Evolutionary conservation across 441 rosid species (phyloP).

Genomic region (Brassica balearica): DNA sequence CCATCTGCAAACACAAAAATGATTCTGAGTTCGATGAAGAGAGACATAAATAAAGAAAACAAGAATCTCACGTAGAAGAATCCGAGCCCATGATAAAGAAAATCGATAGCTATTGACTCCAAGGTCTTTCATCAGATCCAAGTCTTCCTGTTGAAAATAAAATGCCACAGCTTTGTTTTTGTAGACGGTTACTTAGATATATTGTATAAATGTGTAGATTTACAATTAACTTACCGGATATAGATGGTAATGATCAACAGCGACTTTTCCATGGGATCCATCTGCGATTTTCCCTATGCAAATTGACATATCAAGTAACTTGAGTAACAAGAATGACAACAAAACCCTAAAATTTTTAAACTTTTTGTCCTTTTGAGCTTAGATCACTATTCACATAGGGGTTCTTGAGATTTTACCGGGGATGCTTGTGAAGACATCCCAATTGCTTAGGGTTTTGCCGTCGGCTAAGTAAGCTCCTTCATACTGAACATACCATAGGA

Average conservation of each 20-base stretch:
- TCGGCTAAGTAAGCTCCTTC: slow-evolving; percentile 75
- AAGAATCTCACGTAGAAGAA: slow-evolving; percentile 62
- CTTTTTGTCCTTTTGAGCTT: background rate
- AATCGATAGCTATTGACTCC: slow-evolving; percentile 73
- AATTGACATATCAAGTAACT: slow-evolving; percentile 6
- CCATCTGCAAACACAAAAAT: slow-evolving; percentile 50
- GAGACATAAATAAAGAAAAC: background rate
- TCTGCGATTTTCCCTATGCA: slow-evolving; percentile 54
- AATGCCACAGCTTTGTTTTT: background rate
- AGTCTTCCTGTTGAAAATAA: slow-evolving; percentile 57
- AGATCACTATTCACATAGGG: background rate
- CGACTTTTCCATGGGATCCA: slow-evolving; percentile 62
- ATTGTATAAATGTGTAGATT: background rate
- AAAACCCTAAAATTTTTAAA: background rate
- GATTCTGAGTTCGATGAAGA: background rate
- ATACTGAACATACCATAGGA: slow-evolving; percentile 45
- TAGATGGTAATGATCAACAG: slow-evolving; percentile 72
- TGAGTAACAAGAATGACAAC: slow-evolving; percentile 1
- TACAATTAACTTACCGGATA: slow-evolving; percentile 48
- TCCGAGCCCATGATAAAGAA: slow-evolving; percentile 79
- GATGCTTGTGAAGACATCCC: slow-evolving; percentile 67
- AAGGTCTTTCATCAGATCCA: slow-evolving; percentile 58
- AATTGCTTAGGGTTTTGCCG: slow-evolving; percentile 72
- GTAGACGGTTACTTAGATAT: background rate
- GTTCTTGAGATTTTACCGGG: slow-evolving; percentile 45